Conservation (phyloP, 441 rosid genomes). For the Eutrema salsugineum region DNA sequence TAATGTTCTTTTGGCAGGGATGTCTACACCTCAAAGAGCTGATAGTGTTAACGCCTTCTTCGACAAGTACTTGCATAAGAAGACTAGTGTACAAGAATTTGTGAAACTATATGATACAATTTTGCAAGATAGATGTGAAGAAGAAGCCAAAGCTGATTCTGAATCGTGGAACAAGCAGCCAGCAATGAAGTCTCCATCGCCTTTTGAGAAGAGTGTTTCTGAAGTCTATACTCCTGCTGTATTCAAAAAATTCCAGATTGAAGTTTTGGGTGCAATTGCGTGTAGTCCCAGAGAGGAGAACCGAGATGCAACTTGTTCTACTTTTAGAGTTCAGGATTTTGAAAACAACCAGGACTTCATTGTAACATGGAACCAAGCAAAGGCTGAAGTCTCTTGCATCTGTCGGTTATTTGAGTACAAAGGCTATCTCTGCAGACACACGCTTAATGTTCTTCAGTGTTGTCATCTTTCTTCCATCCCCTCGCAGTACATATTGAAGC, state of each 20-base stretch:
- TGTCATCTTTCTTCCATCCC: conserved; percentile 77
- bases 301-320: conserved; percentile 57
- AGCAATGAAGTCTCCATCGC: conserved; percentile 75
- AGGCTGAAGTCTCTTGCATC: conserved; percentile 68
- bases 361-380: conserved; percentile 68
- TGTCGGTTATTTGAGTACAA: conserved; percentile 74
- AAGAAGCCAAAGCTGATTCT: conserved; percentile 85
- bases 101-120: conserved; percentile 64
- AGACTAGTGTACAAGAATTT: conserved; percentile 77
- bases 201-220: conserved; percentile 78
- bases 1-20: conserved; percentile 68
- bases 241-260: conserved; percentile 74
- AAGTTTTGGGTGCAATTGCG: conserved; percentile 86
- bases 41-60: conserved; percentile 72
- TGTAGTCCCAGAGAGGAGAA: conserved; percentile 81
- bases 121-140: conserved; percentile 77
- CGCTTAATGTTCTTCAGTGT: conserved; percentile 84
- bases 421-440: conserved; percentile 89
- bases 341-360: conserved; percentile 64
- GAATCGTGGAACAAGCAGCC: conserved; percentile 87
- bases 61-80: conserved; percentile 82
- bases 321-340: conserved; percentile 74
- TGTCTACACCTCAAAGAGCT: conserved; percentile 68
- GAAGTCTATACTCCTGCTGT: conserved; percentile 78
- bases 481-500: conserved; percentile 61